These are phyloP conservation scores for Diaporthe ilicicola DNA, from an alignment of 2,329 filamentous ascomycete species.

Conservation along the genomic window DNA sequence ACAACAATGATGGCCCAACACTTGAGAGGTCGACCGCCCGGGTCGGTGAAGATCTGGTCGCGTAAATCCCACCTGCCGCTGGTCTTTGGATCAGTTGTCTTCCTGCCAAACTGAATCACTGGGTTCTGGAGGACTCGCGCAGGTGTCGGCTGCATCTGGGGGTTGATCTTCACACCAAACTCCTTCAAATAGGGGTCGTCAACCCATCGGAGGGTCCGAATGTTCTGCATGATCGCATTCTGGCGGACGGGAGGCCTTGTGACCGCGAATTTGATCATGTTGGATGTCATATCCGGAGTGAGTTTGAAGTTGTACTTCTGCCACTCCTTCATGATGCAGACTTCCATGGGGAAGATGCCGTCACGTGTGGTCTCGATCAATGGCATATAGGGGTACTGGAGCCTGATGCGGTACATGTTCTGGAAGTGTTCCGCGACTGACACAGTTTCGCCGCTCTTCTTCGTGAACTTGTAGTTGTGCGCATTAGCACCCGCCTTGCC, in stretches of 20 bases:
- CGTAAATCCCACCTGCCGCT: constrained; percentile 88
- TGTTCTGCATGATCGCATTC: constrained; percentile 71
- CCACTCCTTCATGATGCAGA: constrained; percentile 60
- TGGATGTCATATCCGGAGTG: constrained; percentile 69
- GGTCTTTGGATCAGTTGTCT: constrained; percentile 67
- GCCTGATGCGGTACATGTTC: constrained; percentile 60
- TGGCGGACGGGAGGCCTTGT: constrained; percentile 77
- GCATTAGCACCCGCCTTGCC: constrained; percentile 57
- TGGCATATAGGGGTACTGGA: constrained; percentile 60
- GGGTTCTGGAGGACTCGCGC: constrained; percentile 78
- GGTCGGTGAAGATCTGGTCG: constrained; percentile 76
- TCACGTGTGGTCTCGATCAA: constrained; percentile 64
- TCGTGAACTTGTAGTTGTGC: constrained; percentile 64
- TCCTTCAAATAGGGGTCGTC: constrained; percentile 74
- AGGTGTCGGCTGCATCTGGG: constrained; percentile 70
- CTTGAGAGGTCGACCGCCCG: constrained; percentile 69
- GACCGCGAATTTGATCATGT: constrained; percentile 95
- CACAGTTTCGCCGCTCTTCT: constrained; percentile 55
- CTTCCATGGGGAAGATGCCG: constrained; percentile 69
- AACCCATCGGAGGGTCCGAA: constrained; percentile 72
- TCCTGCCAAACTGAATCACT: constrained; percentile 71
- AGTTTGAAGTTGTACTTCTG: constrained; percentile 73
- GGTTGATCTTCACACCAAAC: constrained; percentile 78
- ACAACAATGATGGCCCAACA: constrained; percentile 81
- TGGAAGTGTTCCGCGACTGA: constrained; percentile 64